phyloP scores from a whole-genome alignment of 306 rosid genomes.

The Castanea mollissima region DNA sequence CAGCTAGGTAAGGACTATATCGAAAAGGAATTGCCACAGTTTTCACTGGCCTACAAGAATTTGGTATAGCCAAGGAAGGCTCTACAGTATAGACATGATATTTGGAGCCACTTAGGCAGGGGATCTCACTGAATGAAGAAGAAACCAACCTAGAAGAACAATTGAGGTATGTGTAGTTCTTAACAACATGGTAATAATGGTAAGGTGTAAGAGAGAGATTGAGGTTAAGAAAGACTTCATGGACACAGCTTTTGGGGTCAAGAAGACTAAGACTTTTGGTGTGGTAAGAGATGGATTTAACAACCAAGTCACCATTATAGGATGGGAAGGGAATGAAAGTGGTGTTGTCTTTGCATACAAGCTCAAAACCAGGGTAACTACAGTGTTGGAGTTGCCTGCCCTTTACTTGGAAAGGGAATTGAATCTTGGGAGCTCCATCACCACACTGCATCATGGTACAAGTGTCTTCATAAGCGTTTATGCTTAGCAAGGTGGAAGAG shows the following conservation, averaged over 20 bases:
- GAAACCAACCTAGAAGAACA: slow-evolving; percentile 41
- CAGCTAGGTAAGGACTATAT: slow-evolving; percentile 70
- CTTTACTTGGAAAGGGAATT: slow-evolving; percentile 45
- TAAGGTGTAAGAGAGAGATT: slow-evolving; percentile 64
- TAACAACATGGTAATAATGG: slow-evolving; percentile 45
- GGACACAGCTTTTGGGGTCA: slow-evolving; percentile 62
- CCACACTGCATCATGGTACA: slow-evolving; percentile 29
- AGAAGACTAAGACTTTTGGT: slow-evolving; percentile 49
- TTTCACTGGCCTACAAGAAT: slow-evolving; percentile 49
- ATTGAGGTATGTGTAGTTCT: slow-evolving; percentile 53
- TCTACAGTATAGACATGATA: slow-evolving; percentile 62
- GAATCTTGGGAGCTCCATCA: slow-evolving; percentile 34
- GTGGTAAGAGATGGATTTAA: slow-evolving; percentile 69
- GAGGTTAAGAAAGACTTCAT: slow-evolving; percentile 65
- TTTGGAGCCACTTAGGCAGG: slow-evolving; percentile 54
- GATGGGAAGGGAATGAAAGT: slow-evolving; percentile 62
- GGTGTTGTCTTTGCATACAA: slow-evolving; percentile 38
- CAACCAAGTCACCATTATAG: slow-evolving; percentile 41
- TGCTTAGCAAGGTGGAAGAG: slow-evolving; percentile 33
- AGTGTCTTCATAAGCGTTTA: slow-evolving; percentile 17
- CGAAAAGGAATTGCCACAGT: slow-evolving; percentile 64
- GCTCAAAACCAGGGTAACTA: slow-evolving; percentile 31
- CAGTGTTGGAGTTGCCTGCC: slow-evolving; percentile 10
- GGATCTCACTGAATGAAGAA: slow-evolving; percentile 39
- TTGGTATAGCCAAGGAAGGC: slow-evolving; percentile 41